Percentiles rank a stretch among this genome's conserved stretches.
Conservation (phyloP, 1,139 yeast species). For the Diutina ranongensis region DNA sequence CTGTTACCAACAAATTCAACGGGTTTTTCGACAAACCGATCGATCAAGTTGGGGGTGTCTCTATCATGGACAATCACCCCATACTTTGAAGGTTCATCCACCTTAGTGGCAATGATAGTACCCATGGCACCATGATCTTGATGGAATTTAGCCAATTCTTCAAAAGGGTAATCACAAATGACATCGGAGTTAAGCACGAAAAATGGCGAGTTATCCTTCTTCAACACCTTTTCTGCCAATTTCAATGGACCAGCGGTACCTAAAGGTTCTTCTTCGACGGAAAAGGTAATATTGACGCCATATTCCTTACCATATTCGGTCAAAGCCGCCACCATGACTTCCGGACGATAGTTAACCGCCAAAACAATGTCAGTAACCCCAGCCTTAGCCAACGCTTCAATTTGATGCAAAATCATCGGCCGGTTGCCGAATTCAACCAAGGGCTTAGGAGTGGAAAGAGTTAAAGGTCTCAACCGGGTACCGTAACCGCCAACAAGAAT, state of each 20-base stretch:
- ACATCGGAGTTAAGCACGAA: slow-evolving; percentile 97
- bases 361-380: slow-evolving; percentile 98
- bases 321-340: slow-evolving; percentile 94
- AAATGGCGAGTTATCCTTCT: slow-evolving; percentile 93
- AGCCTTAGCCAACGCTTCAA: slow-evolving; percentile 95
- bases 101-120: slow-evolving; percentile 98
- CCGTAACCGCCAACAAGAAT: slow-evolving; percentile 99
- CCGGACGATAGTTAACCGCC: slow-evolving; percentile 99
- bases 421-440: slow-evolving; percentile 97
- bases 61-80: slow-evolving; percentile 98
- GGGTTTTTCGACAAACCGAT: slow-evolving; percentile 98
- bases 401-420: slow-evolving; percentile 95
- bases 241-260: slow-evolving; percentile 99
- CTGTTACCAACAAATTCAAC: slow-evolving; percentile 98
- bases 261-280: slow-evolving; percentile 98
- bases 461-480: slow-evolving; percentile 98
- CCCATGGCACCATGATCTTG: slow-evolving; percentile 94
- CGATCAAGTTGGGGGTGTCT: slow-evolving; percentile 78
- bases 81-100: slow-evolving; percentile 97
- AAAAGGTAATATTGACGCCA: slow-evolving; percentile 91
- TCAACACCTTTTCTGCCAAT: slow-evolving; percentile 88
- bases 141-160: slow-evolving; percentile 89
- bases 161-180: slow-evolving; percentile 96
- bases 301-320: slow-evolving; percentile 89
- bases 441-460: slow-evolving; percentile 95